phyloP scores from a whole-genome alignment of 139 green algal species.

The Astrephomene gubernaculifera region DNA sequence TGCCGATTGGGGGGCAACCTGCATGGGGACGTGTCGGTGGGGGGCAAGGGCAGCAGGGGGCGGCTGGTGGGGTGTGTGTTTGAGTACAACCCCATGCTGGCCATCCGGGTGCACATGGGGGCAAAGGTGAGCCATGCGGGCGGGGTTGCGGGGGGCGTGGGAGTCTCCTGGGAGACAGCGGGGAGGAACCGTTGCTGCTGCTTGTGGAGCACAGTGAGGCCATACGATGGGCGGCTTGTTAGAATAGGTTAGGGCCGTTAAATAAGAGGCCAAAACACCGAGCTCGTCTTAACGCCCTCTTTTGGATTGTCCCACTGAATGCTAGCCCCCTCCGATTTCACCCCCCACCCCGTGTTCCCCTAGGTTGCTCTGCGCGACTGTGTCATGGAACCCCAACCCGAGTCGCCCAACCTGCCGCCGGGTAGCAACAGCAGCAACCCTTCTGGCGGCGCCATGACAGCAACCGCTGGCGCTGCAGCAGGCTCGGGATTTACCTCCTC shows the following conservation, averaged over 20 bases:
- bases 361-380: not conserved
- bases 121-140: not conserved
- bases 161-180: not conserved
- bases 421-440: not conserved
- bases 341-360: not conserved
- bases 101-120: constrained; percentile 35
- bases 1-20: constrained; percentile 40
- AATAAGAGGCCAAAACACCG: not conserved
- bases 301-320: not conserved
- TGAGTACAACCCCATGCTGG: constrained; percentile 38
- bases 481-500: not conserved
- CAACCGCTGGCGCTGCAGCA: too few relatives aligned
- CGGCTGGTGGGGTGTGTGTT: constrained; percentile 2
- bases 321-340: not conserved
- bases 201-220: not conserved
- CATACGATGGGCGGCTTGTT: not conserved
- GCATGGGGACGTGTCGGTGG: constrained; percentile 32
- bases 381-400: not conserved
- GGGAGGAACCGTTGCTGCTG: not conserved
- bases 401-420: not conserved
- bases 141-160: not conserved
- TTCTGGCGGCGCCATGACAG: too few relatives aligned
- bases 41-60: constrained; percentile 13
- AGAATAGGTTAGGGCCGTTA: not conserved
- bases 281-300: too few relatives aligned